Percentiles rank a stretch among this genome's conserved stretches.
phyloP scores from a whole-genome alignment of 345 rosid genomes.

The Psidium friedrichsthalianum region DNA sequence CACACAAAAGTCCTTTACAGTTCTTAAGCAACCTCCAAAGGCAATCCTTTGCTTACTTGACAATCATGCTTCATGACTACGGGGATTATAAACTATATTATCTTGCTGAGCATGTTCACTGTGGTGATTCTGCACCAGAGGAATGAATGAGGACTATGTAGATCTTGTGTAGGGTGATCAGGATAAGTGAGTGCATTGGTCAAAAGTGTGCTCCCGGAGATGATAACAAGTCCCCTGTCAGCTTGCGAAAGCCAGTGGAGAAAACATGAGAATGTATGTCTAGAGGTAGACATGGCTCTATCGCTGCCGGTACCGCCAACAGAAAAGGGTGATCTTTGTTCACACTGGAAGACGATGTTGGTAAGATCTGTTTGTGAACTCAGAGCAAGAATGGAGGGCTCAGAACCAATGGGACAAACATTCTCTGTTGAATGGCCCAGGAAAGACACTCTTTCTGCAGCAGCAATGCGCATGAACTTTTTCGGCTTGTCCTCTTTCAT shows the following conservation, averaged over 20 bases:
- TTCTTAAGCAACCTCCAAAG: not conserved
- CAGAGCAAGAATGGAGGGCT: not conserved
- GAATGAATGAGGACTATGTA: not conserved
- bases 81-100: not conserved
- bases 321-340: not conserved
- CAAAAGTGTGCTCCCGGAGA: constrained; percentile 11
- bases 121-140: not conserved
- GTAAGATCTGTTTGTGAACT: not conserved
- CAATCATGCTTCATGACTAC: not conserved
- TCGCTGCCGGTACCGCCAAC: not conserved
- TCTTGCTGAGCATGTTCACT: not conserved
- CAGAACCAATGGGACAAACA: not conserved
- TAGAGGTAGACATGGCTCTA: not conserved
- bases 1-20: not conserved
- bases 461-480: not conserved
- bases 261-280: constrained; percentile 1
- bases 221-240: constrained; percentile 1
- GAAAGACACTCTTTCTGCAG: not conserved
- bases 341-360: not conserved
- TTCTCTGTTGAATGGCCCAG: not conserved
- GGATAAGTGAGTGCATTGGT: not conserved
- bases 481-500: not conserved
- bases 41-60: constrained; percentile 2
- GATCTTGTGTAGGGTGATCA: constrained; percentile 3
- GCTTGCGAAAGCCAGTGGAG: not conserved